phyloP scores from a whole-genome alignment of 2,329 filamentous ascomycete genomes.

The Neonectria coccinea region DNA sequence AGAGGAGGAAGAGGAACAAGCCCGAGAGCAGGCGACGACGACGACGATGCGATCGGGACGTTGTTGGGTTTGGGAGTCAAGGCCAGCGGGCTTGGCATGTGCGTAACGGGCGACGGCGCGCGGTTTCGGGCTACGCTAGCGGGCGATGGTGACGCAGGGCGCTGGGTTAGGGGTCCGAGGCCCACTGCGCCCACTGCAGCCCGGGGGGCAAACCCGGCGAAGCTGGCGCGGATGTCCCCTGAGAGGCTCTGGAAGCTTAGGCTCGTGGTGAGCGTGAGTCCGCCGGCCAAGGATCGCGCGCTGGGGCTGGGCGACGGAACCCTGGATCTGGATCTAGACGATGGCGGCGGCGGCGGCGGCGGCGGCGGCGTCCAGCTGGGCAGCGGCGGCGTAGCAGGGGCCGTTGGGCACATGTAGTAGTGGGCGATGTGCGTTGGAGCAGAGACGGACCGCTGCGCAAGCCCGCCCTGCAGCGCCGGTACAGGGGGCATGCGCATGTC shows the following conservation, averaged over 20 bases:
- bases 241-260: slow-evolving; percentile 16
- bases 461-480: background rate
- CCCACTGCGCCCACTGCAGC: slow-evolving; percentile 35
- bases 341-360: slow-evolving; percentile 1
- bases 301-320: background rate
- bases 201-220: slow-evolving; percentile 37
- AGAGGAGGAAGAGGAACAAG: slow-evolving; percentile 14
- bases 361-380: slow-evolving; percentile 3
- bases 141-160: slow-evolving; percentile 35
- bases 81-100: slow-evolving; percentile 39
- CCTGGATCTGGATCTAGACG: slow-evolving; percentile 7
- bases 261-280: slow-evolving; percentile 30
- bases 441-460: background rate
- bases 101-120: slow-evolving; percentile 40
- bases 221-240: slow-evolving; percentile 21
- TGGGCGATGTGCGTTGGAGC: background rate
- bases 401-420: background rate
- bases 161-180: slow-evolving; percentile 26
- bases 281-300: background rate
- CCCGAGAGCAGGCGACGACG: slow-evolving; percentile 28
- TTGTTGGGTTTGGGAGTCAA: slow-evolving; percentile 48
- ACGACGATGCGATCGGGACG: slow-evolving; percentile 37
- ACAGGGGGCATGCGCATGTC: background rate
- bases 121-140: slow-evolving; percentile 16
- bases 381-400: no score